Base-by-base conservation (phyloP, 2,329 filamentous ascomycete species). In the Verticillium tricorpus region DNA sequence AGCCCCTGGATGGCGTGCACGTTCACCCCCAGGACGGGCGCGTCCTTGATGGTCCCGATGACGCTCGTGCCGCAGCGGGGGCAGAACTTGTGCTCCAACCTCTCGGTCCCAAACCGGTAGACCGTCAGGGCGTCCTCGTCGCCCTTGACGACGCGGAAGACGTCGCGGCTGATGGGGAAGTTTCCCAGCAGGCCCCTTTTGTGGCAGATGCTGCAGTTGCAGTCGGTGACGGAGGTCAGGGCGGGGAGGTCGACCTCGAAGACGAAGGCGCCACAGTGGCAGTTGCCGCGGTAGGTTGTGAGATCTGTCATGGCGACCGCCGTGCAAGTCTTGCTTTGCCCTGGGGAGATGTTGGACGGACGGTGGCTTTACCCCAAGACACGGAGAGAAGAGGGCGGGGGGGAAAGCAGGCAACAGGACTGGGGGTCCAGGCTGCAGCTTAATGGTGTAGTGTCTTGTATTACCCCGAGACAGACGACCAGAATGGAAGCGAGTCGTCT, bases 201-300 rank as follows among this genome's bases (percentile, higher is more conserved):
- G 67, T 65, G 68, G 70, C 89, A 89, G 65, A 89, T 84, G 74
- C 86, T 89, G 75, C 89, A 91, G 72, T 88, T 87, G 74, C 89
- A 89, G 68, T 84, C 78, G 5, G 73, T 70, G 6, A 79, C 80
- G 5, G 78, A 72, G 56, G 83, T 85, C 63, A 90, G 79, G 69
- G 89, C 84, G 25, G 86, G 84, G 14, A 86, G 56, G 2, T 75
- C 70, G 60, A 77, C 68, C 68, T 82, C 81, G 69, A 80, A 87
- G 64, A 84, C 74, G 65, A 82, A 84, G 45, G 77, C 76, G 6
- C 76, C 79, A 70, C 84, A 87, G 70, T 86, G 83, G 75, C 84
- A 87, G 71, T 82, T 85, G 70, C 82, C 84, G 25, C 83, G 76
- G 71, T 86, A 83, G 15, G 77, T 79, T 64, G 76, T 73, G 52